Conservation (phyloP, 2,329 filamentous ascomycete genomes). For the Fusarium sp. region DNA sequence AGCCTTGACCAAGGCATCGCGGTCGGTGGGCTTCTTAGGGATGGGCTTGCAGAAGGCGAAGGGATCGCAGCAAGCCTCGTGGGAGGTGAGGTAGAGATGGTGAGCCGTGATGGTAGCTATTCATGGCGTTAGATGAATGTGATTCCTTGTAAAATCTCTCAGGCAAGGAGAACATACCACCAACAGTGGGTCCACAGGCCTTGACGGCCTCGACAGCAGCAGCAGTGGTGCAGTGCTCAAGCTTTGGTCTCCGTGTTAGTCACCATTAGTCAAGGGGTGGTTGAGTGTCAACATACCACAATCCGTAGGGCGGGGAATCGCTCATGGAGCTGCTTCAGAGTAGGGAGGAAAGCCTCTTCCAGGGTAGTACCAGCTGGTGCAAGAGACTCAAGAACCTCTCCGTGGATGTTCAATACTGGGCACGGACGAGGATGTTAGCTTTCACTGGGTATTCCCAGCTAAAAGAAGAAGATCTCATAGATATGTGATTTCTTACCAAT, state of each 20-base stretch:
- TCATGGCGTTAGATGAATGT: slow-evolving; percentile 2
- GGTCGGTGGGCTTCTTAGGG: slow-evolving; percentile 77
- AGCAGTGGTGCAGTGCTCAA: slow-evolving; percentile 90
- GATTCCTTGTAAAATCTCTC: not conserved
- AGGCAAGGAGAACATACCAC: slow-evolving; percentile 51
- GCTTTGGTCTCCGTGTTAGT: slow-evolving; percentile 32
- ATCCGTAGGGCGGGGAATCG: slow-evolving; percentile 79
- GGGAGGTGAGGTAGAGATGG: slow-evolving; percentile 83
- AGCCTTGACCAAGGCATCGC: slow-evolving; percentile 77
- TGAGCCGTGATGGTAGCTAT: slow-evolving; percentile 85
- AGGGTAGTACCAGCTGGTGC: slow-evolving; percentile 61
- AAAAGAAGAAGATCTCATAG: too few species aligned
- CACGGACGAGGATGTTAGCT: not conserved
- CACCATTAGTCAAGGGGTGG: not conserved
- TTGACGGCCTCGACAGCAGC: slow-evolving; percentile 84
- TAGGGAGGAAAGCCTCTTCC: slow-evolving; percentile 79
- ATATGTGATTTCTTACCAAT: slow-evolving; percentile 54
- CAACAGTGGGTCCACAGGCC: slow-evolving; percentile 81
- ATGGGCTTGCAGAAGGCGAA: slow-evolving; percentile 81
- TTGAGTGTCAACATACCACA: slow-evolving; percentile 51
- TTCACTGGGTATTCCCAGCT: not conserved
- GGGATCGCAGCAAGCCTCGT: slow-evolving; percentile 72
- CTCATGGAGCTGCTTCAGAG: slow-evolving; percentile 77
- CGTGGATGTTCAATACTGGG: slow-evolving; percentile 87
- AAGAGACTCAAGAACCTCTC: slow-evolving; percentile 73